phyloP scores from a whole-genome alignment of 306 rosid species.

The Acacia crassicarpa region DNA sequence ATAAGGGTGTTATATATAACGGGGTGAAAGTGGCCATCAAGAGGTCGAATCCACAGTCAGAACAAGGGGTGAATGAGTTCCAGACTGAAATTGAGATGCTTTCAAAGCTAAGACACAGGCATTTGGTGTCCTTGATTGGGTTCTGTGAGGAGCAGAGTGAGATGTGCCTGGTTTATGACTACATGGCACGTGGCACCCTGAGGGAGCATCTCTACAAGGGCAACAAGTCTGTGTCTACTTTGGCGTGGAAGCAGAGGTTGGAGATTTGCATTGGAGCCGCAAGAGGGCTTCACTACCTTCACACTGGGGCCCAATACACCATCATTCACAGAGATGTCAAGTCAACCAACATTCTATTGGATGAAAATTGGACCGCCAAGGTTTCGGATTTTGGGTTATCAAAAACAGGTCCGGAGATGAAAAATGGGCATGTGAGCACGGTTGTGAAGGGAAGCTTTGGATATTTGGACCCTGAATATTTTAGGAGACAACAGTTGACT shows the following conservation, averaged over 20 bases:
- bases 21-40: conserved; percentile 52
- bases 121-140: conserved; percentile 57
- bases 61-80: conserved; percentile 56
- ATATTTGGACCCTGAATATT: conserved; percentile 59
- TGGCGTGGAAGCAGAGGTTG: conserved; percentile 61
- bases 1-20: conserved; percentile 49
- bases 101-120: conserved; percentile 56
- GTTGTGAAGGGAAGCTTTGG: conserved; percentile 67
- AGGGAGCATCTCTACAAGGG: conserved; percentile 57
- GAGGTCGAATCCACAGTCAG: conserved; percentile 52
- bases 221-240: conserved; percentile 31
- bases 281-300: conserved; percentile 68
- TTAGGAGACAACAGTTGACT: conserved; percentile 60
- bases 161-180: conserved; percentile 62
- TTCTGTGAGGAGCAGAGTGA: conserved; percentile 51
- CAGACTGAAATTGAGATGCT: conserved; percentile 61
- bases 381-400: conserved; percentile 63
- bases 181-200: conserved; percentile 56
- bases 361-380: conserved; percentile 59
- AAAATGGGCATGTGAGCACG: conserved; percentile 52
- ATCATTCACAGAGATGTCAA: conserved; percentile 66
- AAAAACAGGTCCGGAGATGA: conserved; percentile 57
- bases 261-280: conserved; percentile 66
- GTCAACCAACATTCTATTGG: conserved; percentile 54
- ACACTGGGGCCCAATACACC: conserved; percentile 56